Percentiles rank a stretch among this genome's conserved stretches.
phyloP scores from a whole-genome alignment of 257 asterid genomes.

The Penstemon eatonii region DNA sequence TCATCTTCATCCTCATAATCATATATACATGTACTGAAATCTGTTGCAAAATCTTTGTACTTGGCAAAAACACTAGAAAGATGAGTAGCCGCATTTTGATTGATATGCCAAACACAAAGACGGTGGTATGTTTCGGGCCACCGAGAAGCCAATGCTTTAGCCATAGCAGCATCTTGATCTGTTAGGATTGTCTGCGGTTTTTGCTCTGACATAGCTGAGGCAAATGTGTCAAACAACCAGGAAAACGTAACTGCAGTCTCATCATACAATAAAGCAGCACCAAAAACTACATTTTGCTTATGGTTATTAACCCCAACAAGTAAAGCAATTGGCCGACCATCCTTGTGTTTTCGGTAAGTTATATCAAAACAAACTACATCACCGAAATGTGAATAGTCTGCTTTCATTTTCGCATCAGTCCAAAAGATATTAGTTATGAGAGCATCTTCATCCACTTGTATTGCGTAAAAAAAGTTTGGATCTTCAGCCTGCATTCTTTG shows the following conservation, averaged over 20 bases:
- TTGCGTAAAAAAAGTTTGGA: constrained; percentile 2
- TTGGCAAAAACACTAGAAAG: no score
- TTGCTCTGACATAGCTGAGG: no score
- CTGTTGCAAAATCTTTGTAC: no score
- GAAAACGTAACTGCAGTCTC: no score
- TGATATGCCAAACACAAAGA: no score
- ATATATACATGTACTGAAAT: background rate
- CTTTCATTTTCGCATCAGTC: no score
- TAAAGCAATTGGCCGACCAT: background rate
- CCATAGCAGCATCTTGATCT: constrained; percentile 10
- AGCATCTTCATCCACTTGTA: constrained; percentile 1
- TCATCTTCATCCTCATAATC: background rate
- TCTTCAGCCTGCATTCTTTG: background rate
- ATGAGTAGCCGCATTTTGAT: no score
- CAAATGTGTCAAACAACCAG: no score
- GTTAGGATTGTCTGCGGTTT: constrained; percentile 1
- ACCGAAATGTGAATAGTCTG: no score
- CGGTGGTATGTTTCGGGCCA: no score
- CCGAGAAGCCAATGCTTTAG: background rate
- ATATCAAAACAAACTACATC: background rate
- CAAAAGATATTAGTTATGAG: background rate
- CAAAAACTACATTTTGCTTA: constrained; percentile 17
- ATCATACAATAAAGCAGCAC: no score
- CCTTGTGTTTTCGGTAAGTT: background rate
- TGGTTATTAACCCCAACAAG: constrained; percentile 26